A percentile compares a stretch with the other conserved stretches of the same genome.
These are phyloP conservation scores for Ambrosiella cleistominuta DNA, from an alignment of 2,329 filamentous ascomycete species.

Conservation along the genomic window DNA sequence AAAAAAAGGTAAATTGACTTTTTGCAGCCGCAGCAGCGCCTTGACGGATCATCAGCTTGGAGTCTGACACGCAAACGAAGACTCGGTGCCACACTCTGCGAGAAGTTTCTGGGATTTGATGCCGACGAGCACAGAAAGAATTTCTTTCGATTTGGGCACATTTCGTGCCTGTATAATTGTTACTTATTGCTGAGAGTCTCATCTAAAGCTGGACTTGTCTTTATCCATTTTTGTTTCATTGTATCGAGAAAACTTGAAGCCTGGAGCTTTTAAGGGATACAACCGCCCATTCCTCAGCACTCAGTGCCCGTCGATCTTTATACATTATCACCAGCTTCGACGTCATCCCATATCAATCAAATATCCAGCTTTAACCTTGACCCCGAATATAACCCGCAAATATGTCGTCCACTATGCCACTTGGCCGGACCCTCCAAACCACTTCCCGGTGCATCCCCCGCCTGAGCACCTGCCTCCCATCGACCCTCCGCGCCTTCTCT, in stretches of 20 bases:
- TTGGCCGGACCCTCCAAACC: conserved; percentile 25
- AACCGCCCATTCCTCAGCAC: not conserved
- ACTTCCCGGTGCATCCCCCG: conserved; percentile 19
- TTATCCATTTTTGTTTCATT: not conserved
- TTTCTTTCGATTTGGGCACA: not conserved
- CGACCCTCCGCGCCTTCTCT: conserved; percentile 4
- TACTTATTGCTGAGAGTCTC: not conserved
- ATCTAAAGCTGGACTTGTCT: not conserved
- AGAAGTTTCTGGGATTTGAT: not conserved
- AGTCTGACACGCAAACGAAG: not conserved
- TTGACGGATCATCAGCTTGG: not conserved
- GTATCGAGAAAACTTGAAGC: not conserved
- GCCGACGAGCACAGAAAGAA: not conserved
- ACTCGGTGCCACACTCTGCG: not conserved
- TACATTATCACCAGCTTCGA: not conserved
- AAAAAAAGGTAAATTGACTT: not conserved
- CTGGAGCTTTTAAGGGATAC: not conserved
- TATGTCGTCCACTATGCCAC: conserved; percentile 23
- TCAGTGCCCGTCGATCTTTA: not conserved
- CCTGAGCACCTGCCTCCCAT: conserved; percentile 1
- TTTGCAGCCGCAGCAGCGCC: not conserved
- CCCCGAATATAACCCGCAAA: conserved; percentile 2
- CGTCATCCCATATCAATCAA: not conserved
- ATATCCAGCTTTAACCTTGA: not conserved
- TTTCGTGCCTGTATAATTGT: not conserved